phyloP scores from a whole-genome alignment of 2,329 filamentous ascomycete species.

The Juglanconis sp. region DNA sequence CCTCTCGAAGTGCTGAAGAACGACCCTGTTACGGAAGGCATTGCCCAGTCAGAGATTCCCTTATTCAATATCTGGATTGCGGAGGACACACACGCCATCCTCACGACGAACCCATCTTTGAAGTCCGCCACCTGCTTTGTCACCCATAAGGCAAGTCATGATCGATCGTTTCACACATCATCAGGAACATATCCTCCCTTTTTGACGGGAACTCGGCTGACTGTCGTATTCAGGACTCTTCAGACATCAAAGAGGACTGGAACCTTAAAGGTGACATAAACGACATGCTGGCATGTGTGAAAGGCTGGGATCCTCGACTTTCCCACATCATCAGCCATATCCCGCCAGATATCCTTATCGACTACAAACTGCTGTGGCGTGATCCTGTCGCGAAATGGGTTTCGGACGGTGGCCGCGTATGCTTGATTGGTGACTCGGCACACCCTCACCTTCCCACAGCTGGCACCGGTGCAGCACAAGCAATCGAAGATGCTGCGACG shows the following conservation, averaged over 20 bases:
- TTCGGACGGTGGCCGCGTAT: constrained; percentile 1
- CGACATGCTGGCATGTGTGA: not conserved
- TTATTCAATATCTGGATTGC: constrained; percentile 2
- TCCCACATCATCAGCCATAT: not conserved
- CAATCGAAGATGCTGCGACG: not conserved
- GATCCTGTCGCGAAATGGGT: constrained; percentile 1
- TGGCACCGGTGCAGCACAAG: constrained; percentile 1
- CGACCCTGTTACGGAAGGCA: not conserved
- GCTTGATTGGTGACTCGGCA: not conserved
- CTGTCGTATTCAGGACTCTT: not conserved
- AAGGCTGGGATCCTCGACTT: not conserved
- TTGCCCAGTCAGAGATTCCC: not conserved
- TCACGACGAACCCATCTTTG: constrained; percentile 1
- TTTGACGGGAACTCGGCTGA: too few relatives aligned
- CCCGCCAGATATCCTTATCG: not conserved
- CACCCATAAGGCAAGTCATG: not conserved
- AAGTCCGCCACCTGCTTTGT: not conserved
- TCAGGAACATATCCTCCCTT: too few relatives aligned
- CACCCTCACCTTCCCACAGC: constrained; percentile 3
- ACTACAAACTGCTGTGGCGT: constrained; percentile 4
- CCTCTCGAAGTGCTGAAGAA: not conserved
- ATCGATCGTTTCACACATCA: too few relatives aligned
- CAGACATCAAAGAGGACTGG: constrained; percentile 4
- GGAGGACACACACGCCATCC: constrained; percentile 1
- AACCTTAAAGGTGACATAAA: not conserved